Percentiles rank a stretch among this genome's conserved stretches.
These are phyloP conservation scores for Apophysomyces sp. DNA, from an alignment of 371 early-diverging fungal species.

Conservation along the genomic window DNA sequence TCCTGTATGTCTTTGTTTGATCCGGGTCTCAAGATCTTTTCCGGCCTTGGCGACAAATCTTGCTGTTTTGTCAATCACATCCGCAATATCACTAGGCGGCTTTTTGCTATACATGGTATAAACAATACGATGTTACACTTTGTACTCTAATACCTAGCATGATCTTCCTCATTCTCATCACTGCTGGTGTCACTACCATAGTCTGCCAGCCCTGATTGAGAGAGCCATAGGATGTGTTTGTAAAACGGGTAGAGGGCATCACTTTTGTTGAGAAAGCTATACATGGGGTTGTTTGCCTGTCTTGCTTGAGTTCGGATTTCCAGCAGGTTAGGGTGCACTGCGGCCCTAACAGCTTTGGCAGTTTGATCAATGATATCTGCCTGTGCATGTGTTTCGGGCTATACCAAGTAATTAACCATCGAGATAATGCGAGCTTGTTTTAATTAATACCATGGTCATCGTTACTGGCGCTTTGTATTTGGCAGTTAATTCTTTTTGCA, in stretches of 20 bases:
- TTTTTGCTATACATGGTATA: background rate
- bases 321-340: conserved; percentile 49
- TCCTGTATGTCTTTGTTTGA: conserved; percentile 20
- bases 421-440: background rate
- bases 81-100: conserved; percentile 1
- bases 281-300: conserved; percentile 66
- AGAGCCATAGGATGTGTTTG: conserved; percentile 57
- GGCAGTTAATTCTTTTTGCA: conserved; percentile 4
- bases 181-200: conserved; percentile 44
- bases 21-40: conserved; percentile 21
- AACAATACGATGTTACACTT: conserved; percentile 3
- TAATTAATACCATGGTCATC: conserved; percentile 7
- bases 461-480: conserved; percentile 7
- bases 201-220: conserved; percentile 54
- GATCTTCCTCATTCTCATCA: conserved; percentile 25
- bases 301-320: conserved; percentile 69
- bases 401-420: background rate
- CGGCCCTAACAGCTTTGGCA: conserved; percentile 53
- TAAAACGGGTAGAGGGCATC: conserved; percentile 62
- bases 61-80: conserved; percentile 33
- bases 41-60: conserved; percentile 33
- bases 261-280: conserved; percentile 58
- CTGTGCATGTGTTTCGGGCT: conserved; percentile 54
- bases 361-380: conserved; percentile 66
- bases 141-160: conserved; percentile 10